phyloP scores from a whole-genome alignment of 495 filamentous ascomycete species.

The Penicillium manginii region DNA sequence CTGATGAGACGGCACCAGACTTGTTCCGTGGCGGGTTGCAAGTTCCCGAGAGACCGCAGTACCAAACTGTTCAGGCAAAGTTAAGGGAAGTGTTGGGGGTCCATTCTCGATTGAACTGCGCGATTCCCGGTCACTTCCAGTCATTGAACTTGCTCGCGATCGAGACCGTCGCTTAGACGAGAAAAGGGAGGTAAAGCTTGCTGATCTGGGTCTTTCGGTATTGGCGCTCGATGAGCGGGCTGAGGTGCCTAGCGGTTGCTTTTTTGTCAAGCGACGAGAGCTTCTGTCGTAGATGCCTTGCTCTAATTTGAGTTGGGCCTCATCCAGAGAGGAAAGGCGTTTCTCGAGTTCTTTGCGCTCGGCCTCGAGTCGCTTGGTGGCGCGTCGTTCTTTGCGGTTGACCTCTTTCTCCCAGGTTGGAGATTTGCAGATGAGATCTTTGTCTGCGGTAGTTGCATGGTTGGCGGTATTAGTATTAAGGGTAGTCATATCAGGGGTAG shows the following conservation, averaged over 20 bases:
- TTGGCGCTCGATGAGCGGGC: constrained; percentile 40
- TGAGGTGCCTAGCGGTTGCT: constrained; percentile 37
- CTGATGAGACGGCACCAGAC: constrained; percentile 24
- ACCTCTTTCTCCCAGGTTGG: constrained; percentile 24
- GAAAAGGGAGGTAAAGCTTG: constrained; percentile 38
- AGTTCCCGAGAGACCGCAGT: constrained; percentile 40
- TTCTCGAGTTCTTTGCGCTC: constrained; percentile 45
- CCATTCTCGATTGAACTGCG: constrained; percentile 14
- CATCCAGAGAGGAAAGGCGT: constrained; percentile 37
- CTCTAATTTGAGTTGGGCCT: constrained; percentile 29
- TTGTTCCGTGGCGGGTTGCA: constrained; percentile 31
- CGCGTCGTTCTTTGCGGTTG: constrained; percentile 38
- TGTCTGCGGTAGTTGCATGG: constrained; percentile 2
- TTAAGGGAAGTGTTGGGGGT: constrained; percentile 29
- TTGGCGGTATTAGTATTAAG: constrained; percentile 1
- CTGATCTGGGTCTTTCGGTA: constrained; percentile 32
- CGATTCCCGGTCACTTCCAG: constrained; percentile 21
- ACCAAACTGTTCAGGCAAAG: constrained; percentile 39
- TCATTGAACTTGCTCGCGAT: constrained; percentile 34
- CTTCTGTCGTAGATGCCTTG: constrained; percentile 25
- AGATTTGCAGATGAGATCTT: constrained; percentile 18
- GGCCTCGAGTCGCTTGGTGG: constrained; percentile 41
- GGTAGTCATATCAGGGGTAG: constrained; percentile 9
- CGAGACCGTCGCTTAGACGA: constrained; percentile 39
- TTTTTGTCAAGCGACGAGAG: constrained; percentile 43